Evolutionary conservation across 73 alveolate genomes (phyloP).

Genomic region (Paramecium sonneborni): DNA sequence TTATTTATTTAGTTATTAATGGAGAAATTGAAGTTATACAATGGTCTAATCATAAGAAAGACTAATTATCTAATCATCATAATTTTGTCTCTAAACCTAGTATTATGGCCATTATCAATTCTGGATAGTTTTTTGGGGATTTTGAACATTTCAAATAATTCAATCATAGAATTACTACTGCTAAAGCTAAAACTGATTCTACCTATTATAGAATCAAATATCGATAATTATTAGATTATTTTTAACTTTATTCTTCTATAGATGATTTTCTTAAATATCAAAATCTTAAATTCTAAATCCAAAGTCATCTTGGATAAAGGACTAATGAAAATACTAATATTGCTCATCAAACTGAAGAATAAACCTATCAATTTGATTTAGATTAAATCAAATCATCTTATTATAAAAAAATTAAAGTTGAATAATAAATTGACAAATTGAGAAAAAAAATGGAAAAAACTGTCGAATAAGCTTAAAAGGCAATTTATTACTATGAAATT

Average conservation of each 20-base stretch:
- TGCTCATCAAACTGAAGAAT: neutral
- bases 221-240: neutral
- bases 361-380: neutral
- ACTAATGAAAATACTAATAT: neutral
- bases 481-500: neutral
- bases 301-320: neutral
- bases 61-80: neutral
- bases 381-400: neutral
- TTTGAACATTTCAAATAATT: neutral
- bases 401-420: neutral
- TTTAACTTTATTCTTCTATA: neutral
- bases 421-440: neutral
- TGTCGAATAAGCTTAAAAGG: neutral
- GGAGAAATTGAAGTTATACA: neutral
- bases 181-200: neutral
- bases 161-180: neutral
- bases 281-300: neutral
- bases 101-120: neutral
- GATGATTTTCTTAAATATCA: neutral
- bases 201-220: neutral
- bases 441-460: neutral
- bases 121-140: conserved; percentile 12
- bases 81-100: neutral
- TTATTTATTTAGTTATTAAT: neutral
- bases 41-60: neutral